Conservation (phyloP, 352 stramenopile genomes). For the Pythium dissimile region DNA sequence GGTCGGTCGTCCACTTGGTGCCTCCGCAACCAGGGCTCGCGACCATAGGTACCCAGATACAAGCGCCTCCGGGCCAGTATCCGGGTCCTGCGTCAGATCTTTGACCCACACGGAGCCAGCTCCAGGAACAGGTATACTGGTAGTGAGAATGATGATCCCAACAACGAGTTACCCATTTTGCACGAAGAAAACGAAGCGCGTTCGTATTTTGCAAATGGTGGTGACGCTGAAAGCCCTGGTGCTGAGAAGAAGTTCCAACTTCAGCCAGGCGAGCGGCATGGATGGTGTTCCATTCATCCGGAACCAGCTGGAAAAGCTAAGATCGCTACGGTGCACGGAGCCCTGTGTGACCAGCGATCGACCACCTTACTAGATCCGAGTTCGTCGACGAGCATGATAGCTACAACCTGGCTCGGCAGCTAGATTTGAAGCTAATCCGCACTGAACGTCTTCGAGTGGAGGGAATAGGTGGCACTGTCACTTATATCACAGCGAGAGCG, state of each 20-base stretch:
- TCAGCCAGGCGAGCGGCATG: constrained; percentile 3
- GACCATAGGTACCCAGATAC: too few species aligned
- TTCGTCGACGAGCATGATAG: constrained; percentile 6
- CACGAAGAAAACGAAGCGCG: constrained; percentile 3
- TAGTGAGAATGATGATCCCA: not conserved
- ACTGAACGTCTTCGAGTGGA: not conserved
- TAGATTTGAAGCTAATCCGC: not conserved
- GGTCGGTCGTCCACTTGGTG: too few species aligned
- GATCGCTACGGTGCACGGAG: constrained; percentile 1
- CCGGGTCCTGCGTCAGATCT: too few species aligned
- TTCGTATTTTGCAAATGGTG: constrained; percentile 4
- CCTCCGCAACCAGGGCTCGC: too few species aligned
- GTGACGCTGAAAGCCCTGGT: not conserved
- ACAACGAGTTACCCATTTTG: not conserved
- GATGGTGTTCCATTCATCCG: constrained; percentile 1
- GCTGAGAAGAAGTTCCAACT: not conserved
- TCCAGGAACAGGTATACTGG: not conserved
- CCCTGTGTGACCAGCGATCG: constrained; percentile 3
- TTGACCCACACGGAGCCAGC: too few species aligned
- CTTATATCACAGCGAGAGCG: constrained; percentile 11
- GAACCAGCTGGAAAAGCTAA: not conserved
- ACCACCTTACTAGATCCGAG: constrained; percentile 4
- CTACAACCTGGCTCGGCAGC: constrained; percentile 1
- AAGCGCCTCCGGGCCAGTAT: too few species aligned
- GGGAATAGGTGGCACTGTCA: constrained; percentile 7